Base-by-base conservation (phyloP, 1,284 basidiomycete species). In the Rhodotorula sp. region DNA sequence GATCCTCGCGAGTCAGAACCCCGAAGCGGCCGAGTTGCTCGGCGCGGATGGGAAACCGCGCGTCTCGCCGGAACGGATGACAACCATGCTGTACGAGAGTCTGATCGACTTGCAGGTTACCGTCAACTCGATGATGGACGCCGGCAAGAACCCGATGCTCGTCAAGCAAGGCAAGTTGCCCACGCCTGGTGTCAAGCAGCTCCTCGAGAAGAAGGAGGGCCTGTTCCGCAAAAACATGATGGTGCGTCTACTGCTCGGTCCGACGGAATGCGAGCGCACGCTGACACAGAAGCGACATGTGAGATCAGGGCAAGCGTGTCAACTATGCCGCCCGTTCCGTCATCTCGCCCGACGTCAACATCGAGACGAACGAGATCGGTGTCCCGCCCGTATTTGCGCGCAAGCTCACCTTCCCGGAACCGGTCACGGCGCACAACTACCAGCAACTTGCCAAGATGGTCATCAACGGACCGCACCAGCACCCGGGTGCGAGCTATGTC, bases 181-280 rank as follows among this genome's bases (percentile, higher is more conserved):
- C 31, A 93, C 95, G 28, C 86, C 89, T 56, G 97, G 97, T 79
- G 89, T 99, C 77, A 99, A 99, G 85, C 97, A 99, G 81, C 87
- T 90, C 19, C 83, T 99, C 76, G 97, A 99, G 83, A 99, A 99
- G 87, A 99, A 99, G 83, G 97, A 99, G 78, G 97, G 97, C 68
- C 82, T 99, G 63, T 99, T 99, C 86, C 86, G 97, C 73, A 97
- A 95, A 83, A 89, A 99, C 81, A 99, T 99, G 97, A 99, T 99
- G 97, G 93, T 92, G 70, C 73, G 84, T 62, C 64, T 61, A 59
- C 63, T 16, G 31, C 14, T 10, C 47, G 50, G 31, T 60, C 5
- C 23, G 34, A 50, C 55, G 18, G 62, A n/a, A 69, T 26, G 59
- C n/a, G 5, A 18, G 1, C 34, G 56, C 49, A 14, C 38, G n/a